Conservation (phyloP, 192 early-diverging fungal genomes). For the Podochytrium sp. region DNA sequence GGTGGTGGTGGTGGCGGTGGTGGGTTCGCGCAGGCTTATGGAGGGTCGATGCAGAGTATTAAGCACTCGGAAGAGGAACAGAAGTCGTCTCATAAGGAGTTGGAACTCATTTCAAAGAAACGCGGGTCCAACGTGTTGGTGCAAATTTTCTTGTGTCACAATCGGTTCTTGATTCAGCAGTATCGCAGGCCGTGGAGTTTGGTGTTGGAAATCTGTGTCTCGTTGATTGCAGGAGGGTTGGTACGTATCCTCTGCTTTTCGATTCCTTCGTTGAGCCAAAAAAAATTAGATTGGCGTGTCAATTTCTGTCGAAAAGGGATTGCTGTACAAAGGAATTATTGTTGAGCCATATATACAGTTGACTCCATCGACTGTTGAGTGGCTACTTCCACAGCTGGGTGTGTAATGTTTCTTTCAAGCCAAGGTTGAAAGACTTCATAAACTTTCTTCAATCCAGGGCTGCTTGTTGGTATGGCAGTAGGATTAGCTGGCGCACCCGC, state of each 20-base stretch:
- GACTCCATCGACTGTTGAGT: constrained; percentile 39
- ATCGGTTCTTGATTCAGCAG: constrained; percentile 45
- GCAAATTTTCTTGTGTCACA: constrained; percentile 42
- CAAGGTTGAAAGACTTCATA: not conserved
- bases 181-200: constrained; percentile 19
- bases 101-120: constrained; percentile 9
- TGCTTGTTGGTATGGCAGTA: constrained; percentile 36
- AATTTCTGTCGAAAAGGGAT: not conserved
- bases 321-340: constrained; percentile 38
- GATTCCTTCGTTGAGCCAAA: not conserved
- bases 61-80: constrained; percentile 5
- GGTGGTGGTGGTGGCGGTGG: too few relatives aligned
- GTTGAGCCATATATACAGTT: constrained; percentile 38
- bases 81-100: not conserved
- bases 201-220: constrained; percentile 47
- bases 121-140: constrained; percentile 25
- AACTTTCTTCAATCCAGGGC: constrained; percentile 9
- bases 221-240: constrained; percentile 39
- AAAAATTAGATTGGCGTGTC: constrained; percentile 18
- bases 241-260: constrained; percentile 22
- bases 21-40: not conserved
- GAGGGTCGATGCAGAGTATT: not conserved
- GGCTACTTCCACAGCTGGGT: constrained; percentile 29
- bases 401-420: not conserved
- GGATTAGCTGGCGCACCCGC: constrained; percentile 45